Conservation (phyloP, 148 eudicot genomes). For the Chenopodium formosanum region DNA sequence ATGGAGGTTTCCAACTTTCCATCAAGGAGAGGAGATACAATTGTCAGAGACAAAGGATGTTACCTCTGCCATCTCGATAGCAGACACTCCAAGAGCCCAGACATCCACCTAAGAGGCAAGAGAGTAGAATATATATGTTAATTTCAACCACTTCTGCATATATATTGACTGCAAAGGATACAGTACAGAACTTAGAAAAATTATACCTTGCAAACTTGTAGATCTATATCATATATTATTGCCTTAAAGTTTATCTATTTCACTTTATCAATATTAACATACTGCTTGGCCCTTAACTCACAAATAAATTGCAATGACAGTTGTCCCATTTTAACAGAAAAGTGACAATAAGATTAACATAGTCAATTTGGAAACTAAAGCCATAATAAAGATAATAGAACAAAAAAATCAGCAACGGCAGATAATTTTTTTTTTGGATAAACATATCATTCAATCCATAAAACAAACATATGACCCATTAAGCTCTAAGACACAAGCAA, state of each 20-base stretch:
- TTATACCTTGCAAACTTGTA: neutral
- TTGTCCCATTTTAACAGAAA: neutral
- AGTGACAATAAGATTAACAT: neutral
- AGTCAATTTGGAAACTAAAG: neutral
- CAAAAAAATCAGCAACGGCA: neutral
- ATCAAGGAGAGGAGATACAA: neutral
- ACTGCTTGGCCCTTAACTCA: neutral
- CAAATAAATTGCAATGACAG: neutral
- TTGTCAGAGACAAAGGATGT: conserved; percentile 2
- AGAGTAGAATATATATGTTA: conserved; percentile 12
- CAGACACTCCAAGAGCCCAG: conserved; percentile 99
- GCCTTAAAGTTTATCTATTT: neutral
- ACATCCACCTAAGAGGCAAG: conserved; percentile 77
- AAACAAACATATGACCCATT: too few species aligned
- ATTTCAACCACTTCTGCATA: neutral
- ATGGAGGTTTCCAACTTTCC: neutral
- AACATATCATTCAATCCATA: too few species aligned
- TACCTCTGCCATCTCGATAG: conserved; percentile 99
- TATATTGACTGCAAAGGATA: neutral
- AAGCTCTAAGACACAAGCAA: too few species aligned
- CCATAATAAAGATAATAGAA: neutral
- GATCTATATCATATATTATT: neutral
- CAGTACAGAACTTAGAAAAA: neutral
- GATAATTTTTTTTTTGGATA: neutral
- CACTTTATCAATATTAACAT: neutral